Conservation (phyloP, 2,329 filamentous ascomycete genomes). For the Myriosclerotinia curreyana region DNA sequence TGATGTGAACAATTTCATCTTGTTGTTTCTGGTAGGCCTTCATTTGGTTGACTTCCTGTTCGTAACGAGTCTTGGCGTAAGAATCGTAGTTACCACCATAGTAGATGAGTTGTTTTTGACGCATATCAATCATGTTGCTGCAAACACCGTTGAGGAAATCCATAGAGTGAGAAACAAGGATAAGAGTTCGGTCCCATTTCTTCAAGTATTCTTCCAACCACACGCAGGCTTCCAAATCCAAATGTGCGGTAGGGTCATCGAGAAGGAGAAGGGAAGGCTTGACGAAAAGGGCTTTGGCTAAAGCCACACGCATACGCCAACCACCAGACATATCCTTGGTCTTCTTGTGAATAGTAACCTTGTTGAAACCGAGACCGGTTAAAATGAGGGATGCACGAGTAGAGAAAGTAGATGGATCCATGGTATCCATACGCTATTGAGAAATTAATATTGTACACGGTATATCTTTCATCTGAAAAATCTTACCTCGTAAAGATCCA, state of each 20-base stretch:
- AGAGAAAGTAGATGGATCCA: conserved; percentile 97
- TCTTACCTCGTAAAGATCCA: conserved; percentile 92
- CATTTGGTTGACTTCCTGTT: conserved; percentile 97
- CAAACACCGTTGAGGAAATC: conserved; percentile 99
- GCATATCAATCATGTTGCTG: conserved; percentile 98
- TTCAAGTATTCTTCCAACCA: conserved; percentile 99
- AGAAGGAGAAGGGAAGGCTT: conserved; percentile 94
- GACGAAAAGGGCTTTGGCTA: conserved; percentile 97
- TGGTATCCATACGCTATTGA: conserved; percentile 86
- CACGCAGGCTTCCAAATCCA: conserved; percentile 98
- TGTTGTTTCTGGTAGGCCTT: conserved; percentile 99
- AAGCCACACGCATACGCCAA: conserved; percentile 98
- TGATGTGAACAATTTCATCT: conserved; percentile 98
- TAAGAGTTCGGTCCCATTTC: conserved; percentile 97
- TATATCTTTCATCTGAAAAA: not conserved
- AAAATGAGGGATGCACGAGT: conserved; percentile 94
- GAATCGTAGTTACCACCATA: conserved; percentile 99
- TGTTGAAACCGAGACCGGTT: conserved; percentile 99
- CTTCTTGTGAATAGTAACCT: conserved; percentile 96
- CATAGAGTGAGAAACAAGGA: conserved; percentile 96
- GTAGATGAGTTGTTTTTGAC: conserved; percentile 82
- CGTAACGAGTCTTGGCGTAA: conserved; percentile 87
- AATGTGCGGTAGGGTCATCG: conserved; percentile 97
- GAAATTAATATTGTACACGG: conserved; percentile 28
- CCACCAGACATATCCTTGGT: conserved; percentile 99